phyloP scores from a whole-genome alignment of 2,329 filamentous ascomycete genomes.

The Pseudocercospora macadamiae region DNA sequence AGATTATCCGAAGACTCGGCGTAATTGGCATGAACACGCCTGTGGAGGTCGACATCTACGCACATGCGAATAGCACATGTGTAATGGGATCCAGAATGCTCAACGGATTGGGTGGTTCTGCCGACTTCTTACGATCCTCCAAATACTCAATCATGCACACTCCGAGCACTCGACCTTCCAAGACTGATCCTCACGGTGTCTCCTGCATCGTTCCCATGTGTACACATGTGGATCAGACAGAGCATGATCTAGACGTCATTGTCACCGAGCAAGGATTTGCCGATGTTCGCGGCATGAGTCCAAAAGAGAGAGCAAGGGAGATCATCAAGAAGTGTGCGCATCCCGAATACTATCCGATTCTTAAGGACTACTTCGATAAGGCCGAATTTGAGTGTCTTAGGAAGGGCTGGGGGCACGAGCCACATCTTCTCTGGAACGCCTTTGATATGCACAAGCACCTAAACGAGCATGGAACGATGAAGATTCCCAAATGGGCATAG shows the following conservation, averaged over 20 bases:
- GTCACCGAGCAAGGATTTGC: slow-evolving; percentile 80
- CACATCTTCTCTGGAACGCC: slow-evolving; percentile 80
- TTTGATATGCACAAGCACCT: slow-evolving; percentile 91
- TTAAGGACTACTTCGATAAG: slow-evolving; percentile 80
- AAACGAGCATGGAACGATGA: slow-evolving; percentile 84
- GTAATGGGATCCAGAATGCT: slow-evolving; percentile 89
- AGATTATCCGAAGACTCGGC: slow-evolving; percentile 84
- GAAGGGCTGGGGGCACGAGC: slow-evolving; percentile 89
- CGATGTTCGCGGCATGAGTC: slow-evolving; percentile 79
- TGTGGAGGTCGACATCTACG: slow-evolving; percentile 92
- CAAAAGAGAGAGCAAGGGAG: slow-evolving; percentile 76
- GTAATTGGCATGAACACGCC: slow-evolving; percentile 96
- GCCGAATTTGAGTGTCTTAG: slow-evolving; percentile 83
- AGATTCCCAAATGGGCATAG: slow-evolving; percentile 67
- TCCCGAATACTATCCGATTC: slow-evolving; percentile 80
- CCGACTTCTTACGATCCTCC: slow-evolving; percentile 76
- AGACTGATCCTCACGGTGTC: slow-evolving; percentile 80
- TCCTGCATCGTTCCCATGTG: slow-evolving; percentile 92
- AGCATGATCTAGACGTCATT: slow-evolving; percentile 88
- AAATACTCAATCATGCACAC: slow-evolving; percentile 96
- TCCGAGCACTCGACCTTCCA: slow-evolving; percentile 76
- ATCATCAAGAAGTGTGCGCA: slow-evolving; percentile 88
- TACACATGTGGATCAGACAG: slow-evolving; percentile 89
- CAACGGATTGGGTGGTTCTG: slow-evolving; percentile 79
- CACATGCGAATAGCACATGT: slow-evolving; percentile 87